Evolutionary conservation across 768 basidiomycete species (phyloP), one percentile per base, ranked within the genome.

Genomic region (Trichaptum fuscoviolaceum): DNA sequence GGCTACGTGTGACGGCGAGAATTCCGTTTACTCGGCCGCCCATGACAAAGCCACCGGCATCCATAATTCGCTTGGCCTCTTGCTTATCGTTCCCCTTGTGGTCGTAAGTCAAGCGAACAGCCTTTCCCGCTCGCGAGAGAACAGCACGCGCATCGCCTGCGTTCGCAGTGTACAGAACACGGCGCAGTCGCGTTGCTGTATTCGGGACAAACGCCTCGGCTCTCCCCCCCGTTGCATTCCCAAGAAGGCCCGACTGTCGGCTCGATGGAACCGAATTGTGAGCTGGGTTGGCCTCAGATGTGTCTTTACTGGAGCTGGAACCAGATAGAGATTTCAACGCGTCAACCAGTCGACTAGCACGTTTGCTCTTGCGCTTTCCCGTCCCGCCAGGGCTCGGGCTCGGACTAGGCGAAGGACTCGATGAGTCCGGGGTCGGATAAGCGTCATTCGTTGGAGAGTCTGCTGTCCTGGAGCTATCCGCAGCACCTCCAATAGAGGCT

Each of bases 11-110:
- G 30, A 99, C 97, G 7, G 95, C 95, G 65, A 99, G 81, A 57
- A 99, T 96, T 69, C 96, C 97, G 70, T 99, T 99, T 35, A 99
- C 97, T 15, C 97, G 87, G 69, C 96, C 97, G 73, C 96, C 96
- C 92, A 99, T 89, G 24, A 99, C 96, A 74, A 99, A 99, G 1
- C 97, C 97, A 10, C 97, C 97, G 0, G 97, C 97, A 73, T 99
- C 97, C 62, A 85, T 95, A 75, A 99, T 99, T 24, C 97, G 87
- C 78, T 97, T 98, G 23, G 96, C 96, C 78, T 99, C 97, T 76
- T 96, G 95, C 73, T 91, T 90, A 76, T 99, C 97, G 6, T 91
- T 90, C 34, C 97, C 97, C 76, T 99, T 99, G 82, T 99, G 97
- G 74, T 99, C 97, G 75, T 99, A 99, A 23, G 97, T 98, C 73